These are phyloP conservation scores for Wickerhamiella cacticola DNA, from an alignment of 805 yeast genomes.

Conservation along the genomic window DNA sequence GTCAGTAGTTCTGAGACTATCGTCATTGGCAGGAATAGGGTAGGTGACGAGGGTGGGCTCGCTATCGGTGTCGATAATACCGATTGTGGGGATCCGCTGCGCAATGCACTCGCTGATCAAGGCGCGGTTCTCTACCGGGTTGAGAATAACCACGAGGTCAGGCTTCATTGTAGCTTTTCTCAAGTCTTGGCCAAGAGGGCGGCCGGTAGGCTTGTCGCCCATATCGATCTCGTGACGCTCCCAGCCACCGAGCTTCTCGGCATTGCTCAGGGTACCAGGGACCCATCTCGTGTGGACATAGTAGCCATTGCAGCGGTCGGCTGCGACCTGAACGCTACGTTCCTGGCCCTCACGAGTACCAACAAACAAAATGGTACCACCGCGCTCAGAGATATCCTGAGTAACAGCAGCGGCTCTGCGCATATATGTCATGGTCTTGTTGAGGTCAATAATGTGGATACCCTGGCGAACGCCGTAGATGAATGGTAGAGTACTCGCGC, in stretches of 20 bases:
- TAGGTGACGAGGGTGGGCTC: conserved; percentile 85
- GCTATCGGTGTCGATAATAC: conserved; percentile 84
- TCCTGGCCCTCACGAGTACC: conserved; percentile 76
- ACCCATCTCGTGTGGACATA: conserved; percentile 81
- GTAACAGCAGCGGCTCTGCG: conserved; percentile 78
- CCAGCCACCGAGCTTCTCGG: conserved; percentile 50
- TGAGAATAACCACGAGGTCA: conserved; percentile 73
- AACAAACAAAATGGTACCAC: conserved; percentile 73
- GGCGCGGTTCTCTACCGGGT: conserved; percentile 76
- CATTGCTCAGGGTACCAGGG: conserved; percentile 88
- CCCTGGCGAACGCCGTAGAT: conserved; percentile 82
- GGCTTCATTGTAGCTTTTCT: conserved; percentile 54
- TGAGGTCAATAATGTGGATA: conserved; percentile 82
- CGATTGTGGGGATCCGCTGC: conserved; percentile 81
- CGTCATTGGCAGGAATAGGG: conserved; percentile 95
- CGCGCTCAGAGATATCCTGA: conserved; percentile 67
- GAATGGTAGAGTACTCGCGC: conserved; percentile 74
- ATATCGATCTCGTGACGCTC: conserved; percentile 67
- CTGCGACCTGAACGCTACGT: conserved; percentile 65
- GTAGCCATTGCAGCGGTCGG: conserved; percentile 63
- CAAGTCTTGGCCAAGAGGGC: conserved; percentile 42
- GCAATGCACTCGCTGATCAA: conserved; percentile 71
- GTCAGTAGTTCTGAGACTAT: conserved; percentile 68
- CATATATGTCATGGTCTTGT: conserved; percentile 63
- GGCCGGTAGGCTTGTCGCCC: conserved; percentile 53